Evolutionary conservation across 2,329 filamentous ascomycete species (phyloP).

Genomic region (Leptographium radiaticola): DNA sequence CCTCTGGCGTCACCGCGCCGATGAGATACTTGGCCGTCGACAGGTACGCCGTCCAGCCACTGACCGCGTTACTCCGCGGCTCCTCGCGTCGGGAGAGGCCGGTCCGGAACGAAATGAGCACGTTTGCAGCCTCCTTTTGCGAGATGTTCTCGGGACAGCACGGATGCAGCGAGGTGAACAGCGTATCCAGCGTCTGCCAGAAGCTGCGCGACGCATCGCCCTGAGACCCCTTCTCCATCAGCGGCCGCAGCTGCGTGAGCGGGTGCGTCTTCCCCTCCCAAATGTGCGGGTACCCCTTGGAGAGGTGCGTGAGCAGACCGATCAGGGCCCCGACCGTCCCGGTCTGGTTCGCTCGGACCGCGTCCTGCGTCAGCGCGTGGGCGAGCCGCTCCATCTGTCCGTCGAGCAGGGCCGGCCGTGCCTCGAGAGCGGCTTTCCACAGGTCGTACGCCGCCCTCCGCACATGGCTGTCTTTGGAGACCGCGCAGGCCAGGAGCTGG

Average conservation of each 20-base stretch:
- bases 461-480: conserved; percentile 43
- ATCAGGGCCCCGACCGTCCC: conserved; percentile 64
- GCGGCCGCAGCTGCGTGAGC: conserved; percentile 47
- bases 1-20: conserved; percentile 28
- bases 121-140: conserved; percentile 37
- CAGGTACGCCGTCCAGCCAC: conserved; percentile 67
- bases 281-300: conserved; percentile 48
- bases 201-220: conserved; percentile 46
- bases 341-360: conserved; percentile 56
- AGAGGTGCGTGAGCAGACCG: conserved; percentile 52
- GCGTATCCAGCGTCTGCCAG: conserved; percentile 54
- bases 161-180: conserved; percentile 45
- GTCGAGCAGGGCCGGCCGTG: conserved; percentile 31
- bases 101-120: conserved; percentile 54
- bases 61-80: conserved; percentile 49
- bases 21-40: conserved; percentile 44
- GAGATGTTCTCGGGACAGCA: conserved; percentile 27
- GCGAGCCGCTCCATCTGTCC: conserved; percentile 37
- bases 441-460: conserved; percentile 39
- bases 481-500: conserved; percentile 54
- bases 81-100: conserved; percentile 68
- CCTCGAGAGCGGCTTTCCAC: conserved; percentile 33
- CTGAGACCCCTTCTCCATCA: conserved; percentile 75
- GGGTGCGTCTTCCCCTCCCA: conserved; percentile 55
- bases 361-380: conserved; percentile 55